Base-by-base conservation (phyloP, 2,329 filamentous ascomycete genomes). In the Rhinocladiella mackenziei region DNA sequence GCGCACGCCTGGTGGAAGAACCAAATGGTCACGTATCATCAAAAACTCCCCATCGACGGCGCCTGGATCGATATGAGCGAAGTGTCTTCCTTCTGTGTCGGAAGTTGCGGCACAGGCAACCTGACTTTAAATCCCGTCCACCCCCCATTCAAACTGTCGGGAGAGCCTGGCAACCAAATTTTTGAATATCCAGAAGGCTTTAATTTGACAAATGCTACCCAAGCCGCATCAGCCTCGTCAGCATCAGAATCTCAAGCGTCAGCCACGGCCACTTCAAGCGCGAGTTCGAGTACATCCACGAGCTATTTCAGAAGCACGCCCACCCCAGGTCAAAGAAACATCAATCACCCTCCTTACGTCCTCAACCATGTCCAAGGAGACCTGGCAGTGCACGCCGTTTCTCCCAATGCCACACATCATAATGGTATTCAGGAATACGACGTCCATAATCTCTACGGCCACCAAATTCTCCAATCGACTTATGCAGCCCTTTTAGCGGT, bases 371-470 rank as follows among this genome's bases (percentile, higher is more conserved):
- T 80, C 29, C 75, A 84, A 31, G 84, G 83, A 11, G 84, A 86
- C 57, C 72, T 91, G 15, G 81, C 78, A 11, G 80, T 82, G 2
- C 80, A 86, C 56, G 84, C 86, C 1, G 74, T 89, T 18, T 81
- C 78, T 48, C 85, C 86, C 4, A 88, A 92, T 57, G 83, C 86
- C 0, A 88, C 83, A 2, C 85, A 92, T 58, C 70, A 77, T 33
- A 84, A 86, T 55, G 86, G 85, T 3, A 71, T 78, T 1, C 62
- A 78, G 29, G 84, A 94, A 60, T 94, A 94, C 59, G 54, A 94
- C 60, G 78, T 86, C 18, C 88, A 94, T 71, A 92, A 86, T 58
- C 66, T 92, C 1, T 91, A 75, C 58, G 86, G 86, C 1, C 75
- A 85, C 57, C 80, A 83, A 61, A 85, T 89, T 53, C 71, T 88